Percentiles rank a stretch among this genome's conserved stretches.
These are phyloP conservation scores for Metschnikowia chrysomelidarum DNA, from an alignment of 805 yeast genomes.

Conservation along the genomic window DNA sequence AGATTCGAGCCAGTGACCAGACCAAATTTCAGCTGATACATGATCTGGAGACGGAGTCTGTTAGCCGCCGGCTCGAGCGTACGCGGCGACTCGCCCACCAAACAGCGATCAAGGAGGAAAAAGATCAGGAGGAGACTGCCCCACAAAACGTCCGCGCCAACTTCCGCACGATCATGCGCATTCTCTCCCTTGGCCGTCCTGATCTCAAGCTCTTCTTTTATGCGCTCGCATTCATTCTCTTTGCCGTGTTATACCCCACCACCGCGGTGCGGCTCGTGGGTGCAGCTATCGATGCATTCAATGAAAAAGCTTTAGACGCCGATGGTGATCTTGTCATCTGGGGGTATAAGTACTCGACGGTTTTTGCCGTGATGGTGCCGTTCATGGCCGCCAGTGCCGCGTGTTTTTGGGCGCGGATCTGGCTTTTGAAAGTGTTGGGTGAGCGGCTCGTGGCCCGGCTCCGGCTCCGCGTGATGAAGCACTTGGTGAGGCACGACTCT, in stretches of 20 bases:
- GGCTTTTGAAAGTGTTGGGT: conserved; percentile 40
- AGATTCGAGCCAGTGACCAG: too few species aligned
- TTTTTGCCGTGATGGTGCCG: conserved; percentile 43
- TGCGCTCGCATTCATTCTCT: conserved; percentile 41
- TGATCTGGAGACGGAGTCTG: too few species aligned
- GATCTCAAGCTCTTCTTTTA: conserved; percentile 36
- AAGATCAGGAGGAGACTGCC: conserved; percentile 22
- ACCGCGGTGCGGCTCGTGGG: conserved; percentile 44
- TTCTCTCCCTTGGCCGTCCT: conserved; percentile 38
- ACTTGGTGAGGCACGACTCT: conserved; percentile 41
- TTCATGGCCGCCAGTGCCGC: conserved; percentile 42
- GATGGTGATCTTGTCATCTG: conserved; percentile 42
- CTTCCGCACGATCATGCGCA: conserved; percentile 36
- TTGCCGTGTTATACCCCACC: conserved; percentile 45
- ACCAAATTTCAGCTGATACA: too few species aligned
- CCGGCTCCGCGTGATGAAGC: conserved; percentile 41
- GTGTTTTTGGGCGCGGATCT: conserved; percentile 48
- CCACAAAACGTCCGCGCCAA: conserved; percentile 33
- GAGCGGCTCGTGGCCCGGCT: conserved; percentile 45
- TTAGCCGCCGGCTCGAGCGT: too few species aligned
- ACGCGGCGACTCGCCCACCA: conserved; percentile 22
- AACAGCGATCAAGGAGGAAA: conserved; percentile 38
- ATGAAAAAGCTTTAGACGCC: conserved; percentile 31
- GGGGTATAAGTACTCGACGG: conserved; percentile 44
- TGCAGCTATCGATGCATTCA: conserved; percentile 42